phyloP scores from a whole-genome alignment of 805 yeast genomes.

The Komagataella phaffii region DNA sequence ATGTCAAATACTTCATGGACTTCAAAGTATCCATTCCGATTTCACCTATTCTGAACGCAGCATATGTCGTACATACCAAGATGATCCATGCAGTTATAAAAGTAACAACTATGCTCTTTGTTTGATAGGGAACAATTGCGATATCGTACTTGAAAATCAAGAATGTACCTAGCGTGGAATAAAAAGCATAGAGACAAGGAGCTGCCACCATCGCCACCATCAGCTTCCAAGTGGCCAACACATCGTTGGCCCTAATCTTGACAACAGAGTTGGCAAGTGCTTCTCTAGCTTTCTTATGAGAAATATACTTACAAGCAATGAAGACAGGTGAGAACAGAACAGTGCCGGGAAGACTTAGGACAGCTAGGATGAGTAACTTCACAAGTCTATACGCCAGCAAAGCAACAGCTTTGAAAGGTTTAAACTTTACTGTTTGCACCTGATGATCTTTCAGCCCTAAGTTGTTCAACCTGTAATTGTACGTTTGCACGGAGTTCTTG shows the following conservation, averaged over 20 bases:
- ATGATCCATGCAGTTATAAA: constrained; percentile 41
- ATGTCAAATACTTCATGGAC: constrained; percentile 64
- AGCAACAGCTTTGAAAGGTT: constrained; percentile 32
- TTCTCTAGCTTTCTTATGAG: constrained; percentile 53
- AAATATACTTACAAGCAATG: constrained; percentile 56
- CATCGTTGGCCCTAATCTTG: constrained; percentile 83
- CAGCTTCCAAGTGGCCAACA: constrained; percentile 93
- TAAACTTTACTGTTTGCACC: constrained; percentile 39
- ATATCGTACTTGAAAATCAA: constrained; percentile 9
- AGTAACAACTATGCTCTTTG: background rate
- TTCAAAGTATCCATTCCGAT: constrained; percentile 85
- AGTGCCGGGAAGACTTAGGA: constrained; percentile 77
- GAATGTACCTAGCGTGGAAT: constrained; percentile 46
- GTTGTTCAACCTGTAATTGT: constrained; percentile 51
- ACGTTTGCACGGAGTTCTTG: constrained; percentile 48
- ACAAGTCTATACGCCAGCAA: constrained; percentile 44
- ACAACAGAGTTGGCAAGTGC: constrained; percentile 84
- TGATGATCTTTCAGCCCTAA: constrained; percentile 64
- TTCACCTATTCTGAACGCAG: constrained; percentile 84
- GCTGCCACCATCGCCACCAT: constrained; percentile 79
- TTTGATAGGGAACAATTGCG: background rate
- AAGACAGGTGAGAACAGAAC: constrained; percentile 83
- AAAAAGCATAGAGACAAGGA: constrained; percentile 68
- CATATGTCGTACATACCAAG: constrained; percentile 66
- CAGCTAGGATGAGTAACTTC: constrained; percentile 37